Conservation (phyloP, 257 asterid species). For the Fraxinus anomala region DNA sequence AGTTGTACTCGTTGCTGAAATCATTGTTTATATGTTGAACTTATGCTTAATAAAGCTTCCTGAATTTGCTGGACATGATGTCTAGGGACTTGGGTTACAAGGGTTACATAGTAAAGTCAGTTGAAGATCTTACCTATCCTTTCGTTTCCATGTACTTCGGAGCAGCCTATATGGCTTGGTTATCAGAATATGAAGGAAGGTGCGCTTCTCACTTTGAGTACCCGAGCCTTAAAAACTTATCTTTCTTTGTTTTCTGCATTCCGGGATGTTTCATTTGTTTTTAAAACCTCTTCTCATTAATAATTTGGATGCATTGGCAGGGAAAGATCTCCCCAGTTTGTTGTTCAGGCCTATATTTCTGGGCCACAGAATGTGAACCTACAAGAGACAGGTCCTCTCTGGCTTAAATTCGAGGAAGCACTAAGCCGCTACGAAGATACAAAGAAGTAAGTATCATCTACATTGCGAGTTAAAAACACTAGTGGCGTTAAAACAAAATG, state of each 20-base stretch:
- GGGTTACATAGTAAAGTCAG: conserved; percentile 66
- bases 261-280: not conserved
- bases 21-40: not conserved
- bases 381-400: conserved; percentile 63
- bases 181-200: conserved; percentile 92
- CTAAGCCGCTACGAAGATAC: conserved; percentile 51
- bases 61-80: conserved; percentile 30
- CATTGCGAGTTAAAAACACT: not conserved
- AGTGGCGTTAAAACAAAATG: not conserved
- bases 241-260: not conserved
- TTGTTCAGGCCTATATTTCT: conserved; percentile 79
- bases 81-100: conserved; percentile 72
- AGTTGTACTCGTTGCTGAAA: not conserved
- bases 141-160: conserved; percentile 93
- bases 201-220: conserved; percentile 20
- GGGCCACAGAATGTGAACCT: conserved; percentile 88
- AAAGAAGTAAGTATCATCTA: conserved; percentile 44
- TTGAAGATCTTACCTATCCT: conserved; percentile 87
- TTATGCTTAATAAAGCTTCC: not conserved
- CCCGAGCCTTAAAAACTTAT: not conserved
- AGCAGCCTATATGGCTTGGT: conserved; percentile 86
- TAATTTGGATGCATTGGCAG: conserved; percentile 35
- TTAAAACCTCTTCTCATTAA: not conserved
- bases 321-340: conserved; percentile 70
- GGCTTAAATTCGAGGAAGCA: conserved; percentile 70